Base-by-base conservation (phyloP, 2,329 filamentous ascomycete species). In the Cercospora zeae-maydis region DNA sequence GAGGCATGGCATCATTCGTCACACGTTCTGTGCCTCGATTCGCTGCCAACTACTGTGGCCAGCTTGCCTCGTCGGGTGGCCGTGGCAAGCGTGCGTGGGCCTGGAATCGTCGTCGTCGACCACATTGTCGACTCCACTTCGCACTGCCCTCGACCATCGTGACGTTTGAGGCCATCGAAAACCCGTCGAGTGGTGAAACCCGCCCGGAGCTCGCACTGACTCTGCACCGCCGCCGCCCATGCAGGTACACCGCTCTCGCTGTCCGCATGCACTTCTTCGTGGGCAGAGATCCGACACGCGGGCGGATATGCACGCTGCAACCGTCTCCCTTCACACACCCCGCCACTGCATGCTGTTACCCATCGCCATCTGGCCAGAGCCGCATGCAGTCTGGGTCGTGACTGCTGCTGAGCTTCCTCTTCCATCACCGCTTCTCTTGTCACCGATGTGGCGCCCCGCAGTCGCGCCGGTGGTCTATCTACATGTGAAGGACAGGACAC, bases 391-490 rank as follows among this genome's bases (percentile, higher is more conserved):
- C 49, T 62, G 53, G 53, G 34, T 33, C 47, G 30, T 24, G 47
- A 52, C 47, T 30, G 37, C 53, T 53, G 47, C 31, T 7, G 54
- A 34, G 55, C 57, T 34, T 52, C 33, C 53, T 27, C 33, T 52
- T 59, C 24, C 52, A 61, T 64, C 62, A 61, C 58, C 53, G 62
- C 58, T 51, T 51, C 21, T 49, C 16, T 33, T 39, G 36, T 27
- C 52, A 24, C 13, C 34, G 37, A 11, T 21, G 54, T 58, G 53
- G 53, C 53, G 34, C 34, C 10, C 53, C 53, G 34, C 53, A 42
- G 24, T 37, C 9, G 21, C 33, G 33, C 53, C 53, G 53, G 4
- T n/a, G n/a, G n/a, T n/a, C 4, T 13, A 5, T 51, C 21, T 33
- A 21, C 47, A 52, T 52, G 30, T 52, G 24, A 45, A 6, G 19